Conservation (phyloP, 331 rosid species). For the Quercus phellos region DNA sequence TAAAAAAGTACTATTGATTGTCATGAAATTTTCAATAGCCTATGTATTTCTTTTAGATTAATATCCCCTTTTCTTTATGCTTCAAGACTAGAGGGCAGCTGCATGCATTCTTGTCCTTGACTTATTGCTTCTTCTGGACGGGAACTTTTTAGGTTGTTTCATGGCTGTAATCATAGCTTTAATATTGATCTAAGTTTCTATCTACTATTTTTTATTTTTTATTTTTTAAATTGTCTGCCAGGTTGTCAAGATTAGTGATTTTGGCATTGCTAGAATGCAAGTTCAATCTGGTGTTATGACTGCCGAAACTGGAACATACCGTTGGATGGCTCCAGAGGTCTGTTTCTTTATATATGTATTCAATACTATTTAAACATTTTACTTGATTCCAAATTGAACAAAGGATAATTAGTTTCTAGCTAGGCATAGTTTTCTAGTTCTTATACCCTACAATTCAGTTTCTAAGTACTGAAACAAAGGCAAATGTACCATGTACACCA, state of each 20-base stretch:
- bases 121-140: slow-evolving; percentile 10
- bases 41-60: neutral
- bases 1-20: neutral
- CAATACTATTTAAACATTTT: neutral
- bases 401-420: neutral
- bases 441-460: neutral
- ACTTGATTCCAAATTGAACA: neutral
- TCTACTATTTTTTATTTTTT: slow-evolving; percentile 6
- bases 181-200: slow-evolving; percentile 11
- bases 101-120: slow-evolving; percentile 25
- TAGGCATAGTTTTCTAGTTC: neutral
- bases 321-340: slow-evolving; percentile 99
- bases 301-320: slow-evolving; percentile 90
- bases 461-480: neutral
- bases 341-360: slow-evolving; percentile 11
- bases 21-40: neutral
- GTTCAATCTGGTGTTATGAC: slow-evolving; percentile 73
- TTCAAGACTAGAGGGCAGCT: neutral
- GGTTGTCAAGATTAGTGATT: slow-evolving; percentile 84
- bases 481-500: neutral
- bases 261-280: slow-evolving; percentile 81
- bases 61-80: neutral
- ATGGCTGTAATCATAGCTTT: slow-evolving; percentile 21
- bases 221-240: slow-evolving; percentile 34
- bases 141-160: slow-evolving; percentile 27